These are phyloP conservation scores for Pseudodiploospora longispora DNA, from an alignment of 2,329 filamentous ascomycete species.

Conservation along the genomic window DNA sequence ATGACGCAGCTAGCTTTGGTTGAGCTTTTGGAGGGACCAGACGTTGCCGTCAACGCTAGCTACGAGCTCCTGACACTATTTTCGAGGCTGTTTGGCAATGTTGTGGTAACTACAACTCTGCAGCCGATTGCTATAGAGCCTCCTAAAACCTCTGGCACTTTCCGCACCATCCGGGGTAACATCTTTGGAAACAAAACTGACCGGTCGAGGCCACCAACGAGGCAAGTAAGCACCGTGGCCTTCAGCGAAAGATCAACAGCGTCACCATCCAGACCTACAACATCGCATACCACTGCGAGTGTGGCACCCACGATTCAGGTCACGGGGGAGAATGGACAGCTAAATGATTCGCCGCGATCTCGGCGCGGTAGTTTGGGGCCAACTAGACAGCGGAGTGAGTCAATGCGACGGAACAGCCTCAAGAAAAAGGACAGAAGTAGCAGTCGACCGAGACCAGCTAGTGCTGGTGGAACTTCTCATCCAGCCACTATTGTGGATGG, in stretches of 20 bases:
- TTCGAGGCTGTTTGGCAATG: slow-evolving; percentile 63
- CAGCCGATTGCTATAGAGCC: slow-evolving; percentile 39
- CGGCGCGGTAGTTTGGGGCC: slow-evolving; percentile 25
- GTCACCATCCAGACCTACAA: slow-evolving; percentile 23
- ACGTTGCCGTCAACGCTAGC: slow-evolving; percentile 79
- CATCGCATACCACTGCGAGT: slow-evolving; percentile 38
- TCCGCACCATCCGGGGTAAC: slow-evolving; percentile 63
- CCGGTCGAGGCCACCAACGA: slow-evolving; percentile 35
- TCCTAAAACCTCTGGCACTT: slow-evolving; percentile 64
- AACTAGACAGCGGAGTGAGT: slow-evolving; percentile 34
- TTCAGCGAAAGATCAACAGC: slow-evolving; percentile 28
- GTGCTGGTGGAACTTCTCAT: slow-evolving; percentile 30
- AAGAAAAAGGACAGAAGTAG: slow-evolving; percentile 45
- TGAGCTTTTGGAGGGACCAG: slow-evolving; percentile 75
- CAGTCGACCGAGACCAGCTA: slow-evolving; percentile 38
- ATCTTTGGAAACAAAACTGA: slow-evolving; percentile 61
- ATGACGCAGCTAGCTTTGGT: slow-evolving; percentile 86
- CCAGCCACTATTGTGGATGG: slow-evolving; percentile 41
- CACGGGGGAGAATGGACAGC: slow-evolving; percentile 52
- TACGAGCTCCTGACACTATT: slow-evolving; percentile 80
- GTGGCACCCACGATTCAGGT: slow-evolving; percentile 66
- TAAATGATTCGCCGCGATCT: slow-evolving; percentile 21
- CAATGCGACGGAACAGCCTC: slow-evolving; percentile 42
- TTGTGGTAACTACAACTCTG: slow-evolving; percentile 35
- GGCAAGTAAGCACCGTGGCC: slow-evolving; percentile 27